Base-by-base conservation (phyloP, 2,329 filamentous ascomycete genomes). In the Alternaria solani region DNA sequence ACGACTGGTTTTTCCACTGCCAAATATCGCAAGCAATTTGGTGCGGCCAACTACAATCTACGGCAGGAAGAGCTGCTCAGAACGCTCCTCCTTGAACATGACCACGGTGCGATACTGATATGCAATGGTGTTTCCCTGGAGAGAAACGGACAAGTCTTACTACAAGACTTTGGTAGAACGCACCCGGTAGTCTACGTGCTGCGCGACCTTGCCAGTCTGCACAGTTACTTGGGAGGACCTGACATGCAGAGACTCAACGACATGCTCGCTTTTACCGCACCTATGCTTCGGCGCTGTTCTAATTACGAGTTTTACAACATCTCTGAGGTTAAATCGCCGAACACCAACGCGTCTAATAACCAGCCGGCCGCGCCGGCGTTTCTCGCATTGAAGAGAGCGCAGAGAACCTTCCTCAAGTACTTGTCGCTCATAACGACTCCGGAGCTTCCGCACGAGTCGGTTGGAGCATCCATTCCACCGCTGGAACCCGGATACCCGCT, bases 281-380 rank as follows among this genome's bases (percentile, higher is more conserved):
- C 83, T 2, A 84, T 90, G 16, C 88, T 91, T 66, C 83, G 89
- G 49, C 83, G 83, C 2, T 91, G 88, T 71, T 89, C 89, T 11
- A 93, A 91, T 66, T 86, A 90, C 63, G 91, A 93, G 71, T 94
- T 92, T 74, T 92, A 88, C 80, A 93, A 93, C 67, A 81, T 91
- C 16, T 89, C 89, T 2, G 89, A 92, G 70, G 81, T 70, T 30
- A 66, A 67, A 48, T 60, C 59, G 7, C 57, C 64, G 23, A 62
- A 60, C 11, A 68, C 66, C 4, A 55, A 64, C 16, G 34, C 49
- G 5, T 64, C 69, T 4, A 62, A 56, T 12, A 65, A 74, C 26
- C 63, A 72, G 38, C 78, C 80, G 1, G 81, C 76, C 0, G 67
- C 71, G 7, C 85, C 87, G 2, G 87, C 88, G 0, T 90, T 90